Evolutionary conservation across 495 filamentous ascomycete species (phyloP), one percentile per base, ranked within the genome.

Genomic region (Aspergillus steynii): DNA sequence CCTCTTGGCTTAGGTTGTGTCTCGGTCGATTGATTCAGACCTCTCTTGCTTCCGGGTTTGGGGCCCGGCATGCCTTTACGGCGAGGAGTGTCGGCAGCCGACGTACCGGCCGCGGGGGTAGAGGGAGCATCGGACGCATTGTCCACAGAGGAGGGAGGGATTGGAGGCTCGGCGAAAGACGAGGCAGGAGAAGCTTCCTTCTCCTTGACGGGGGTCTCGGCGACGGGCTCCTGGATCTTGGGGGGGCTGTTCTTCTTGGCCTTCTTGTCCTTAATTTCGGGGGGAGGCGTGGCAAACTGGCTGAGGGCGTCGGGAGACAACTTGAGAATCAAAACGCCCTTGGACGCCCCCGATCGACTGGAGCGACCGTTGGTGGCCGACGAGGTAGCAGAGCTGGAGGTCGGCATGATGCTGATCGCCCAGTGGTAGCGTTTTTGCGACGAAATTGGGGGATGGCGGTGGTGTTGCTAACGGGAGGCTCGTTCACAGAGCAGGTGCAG

Each of bases 1-100:
- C 91, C 89, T 63, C 90, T 78, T 42, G 86, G 81, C 76, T 90
- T 92, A 29, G 86, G 78, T 14, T 78, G 66, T 7, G 80, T 72
- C 63, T 89, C 84, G 49, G 78, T 79, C 45, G 78, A 83, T 65
- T 86, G 83, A 25, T 80, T 79, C 66, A 84, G 80, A 68, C 77
- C 78, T 71, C 88, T 76, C 72, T 90, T 90, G 55, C 70, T 74
- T 27, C 84, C 84, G 20, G 82, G 72, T 69, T 85, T 88, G 15
- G 82, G 78, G 34, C 81, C 83, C 54, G 82, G 75, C 32, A 82
- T 71, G 63, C 87, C 77, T 82, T 90, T 85, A 60, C 76, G 75
- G 50, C 70, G 75, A 25, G 74, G 72, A 27, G 72, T 74, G 77
- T 88, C 82, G 73, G 85, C 81, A 47, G 74, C 73, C 47, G 78